Percentiles rank a stretch among this genome's conserved stretches.
These are phyloP conservation scores for Erythrobasidium yunnanense DNA, from an alignment of 768 basidiomycete genomes.

Conservation along the genomic window DNA sequence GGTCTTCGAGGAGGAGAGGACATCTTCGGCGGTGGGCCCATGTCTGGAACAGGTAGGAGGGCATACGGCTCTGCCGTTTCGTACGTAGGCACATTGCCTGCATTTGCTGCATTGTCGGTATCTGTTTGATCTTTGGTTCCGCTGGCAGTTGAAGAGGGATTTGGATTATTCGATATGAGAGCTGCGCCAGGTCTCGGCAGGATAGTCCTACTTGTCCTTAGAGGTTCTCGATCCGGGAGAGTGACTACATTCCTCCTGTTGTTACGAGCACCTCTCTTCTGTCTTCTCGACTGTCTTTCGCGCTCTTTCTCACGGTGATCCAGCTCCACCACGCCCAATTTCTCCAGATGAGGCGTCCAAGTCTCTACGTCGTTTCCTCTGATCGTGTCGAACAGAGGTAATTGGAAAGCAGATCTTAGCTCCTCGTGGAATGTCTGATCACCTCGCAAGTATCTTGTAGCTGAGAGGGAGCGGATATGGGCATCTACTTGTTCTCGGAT, in stretches of 20 bases:
- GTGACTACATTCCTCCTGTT: conserved; percentile 68
- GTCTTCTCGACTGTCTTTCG: conserved; percentile 74
- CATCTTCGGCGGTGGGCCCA: neutral
- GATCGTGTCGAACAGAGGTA: conserved; percentile 58
- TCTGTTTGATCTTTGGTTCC: neutral
- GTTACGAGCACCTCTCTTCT: conserved; percentile 57
- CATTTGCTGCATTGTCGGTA: neutral
- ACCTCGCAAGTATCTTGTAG: conserved; percentile 77
- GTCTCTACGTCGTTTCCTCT: conserved; percentile 63
- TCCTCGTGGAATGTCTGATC: conserved; percentile 75
- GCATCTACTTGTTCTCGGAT: conserved; percentile 90
- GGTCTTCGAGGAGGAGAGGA: neutral
- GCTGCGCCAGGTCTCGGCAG: conserved; percentile 54
- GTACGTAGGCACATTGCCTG: neutral
- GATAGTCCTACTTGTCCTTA: conserved; percentile 77
- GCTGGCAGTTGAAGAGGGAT: no score
- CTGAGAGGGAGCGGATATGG: conserved; percentile 81
- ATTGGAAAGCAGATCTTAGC: conserved; percentile 75
- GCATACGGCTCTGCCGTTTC: neutral
- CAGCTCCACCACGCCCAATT: conserved; percentile 77
- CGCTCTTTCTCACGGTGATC: conserved; percentile 81
- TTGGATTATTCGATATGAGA: conserved; percentile 10
- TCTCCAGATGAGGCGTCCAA: conserved; percentile 81
- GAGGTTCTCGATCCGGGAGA: conserved; percentile 83
- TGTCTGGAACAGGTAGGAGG: neutral